phyloP scores from a whole-genome alignment of 1,284 basidiomycete species.

The Microbotryum scabiosae region DNA sequence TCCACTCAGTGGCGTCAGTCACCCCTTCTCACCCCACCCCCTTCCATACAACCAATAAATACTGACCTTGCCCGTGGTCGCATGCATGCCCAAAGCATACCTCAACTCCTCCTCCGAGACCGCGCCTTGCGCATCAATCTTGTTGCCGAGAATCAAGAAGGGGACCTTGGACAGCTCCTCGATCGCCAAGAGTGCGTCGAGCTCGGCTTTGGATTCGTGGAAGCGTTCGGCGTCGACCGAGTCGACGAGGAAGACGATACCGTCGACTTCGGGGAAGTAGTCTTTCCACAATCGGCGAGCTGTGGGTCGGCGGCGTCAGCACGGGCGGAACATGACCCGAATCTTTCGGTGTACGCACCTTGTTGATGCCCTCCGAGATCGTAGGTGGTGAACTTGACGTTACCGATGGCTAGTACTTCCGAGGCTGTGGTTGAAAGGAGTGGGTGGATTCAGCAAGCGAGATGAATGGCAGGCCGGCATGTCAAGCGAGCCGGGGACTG shows the following conservation, averaged over 20 bases:
- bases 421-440: constrained; percentile 55
- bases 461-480: background rate
- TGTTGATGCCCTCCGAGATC: constrained; percentile 97
- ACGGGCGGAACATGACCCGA: too few species aligned
- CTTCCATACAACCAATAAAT: background rate
- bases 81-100: constrained; percentile 89
- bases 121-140: constrained; percentile 97
- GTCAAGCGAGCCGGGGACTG: constrained; percentile 39
- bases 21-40: too few species aligned
- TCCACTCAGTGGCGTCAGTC: background rate
- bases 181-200: constrained; percentile 88
- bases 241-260: constrained; percentile 97
- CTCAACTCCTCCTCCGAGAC: constrained; percentile 97
- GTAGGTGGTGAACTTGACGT: constrained; percentile 98
- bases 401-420: constrained; percentile 97
- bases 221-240: constrained; percentile 94
- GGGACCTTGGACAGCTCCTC: constrained; percentile 93
- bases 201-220: constrained; percentile 89
- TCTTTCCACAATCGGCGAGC: constrained; percentile 98
- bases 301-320: constrained; percentile 37
- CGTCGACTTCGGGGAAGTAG: constrained; percentile 99
- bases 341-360: constrained; percentile 61
- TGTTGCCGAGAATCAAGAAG: constrained; percentile 98
- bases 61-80: constrained; percentile 94
- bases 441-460: background rate